Conservation (phyloP, 2,329 filamentous ascomycete genomes). For the Byssochlamys sp. region DNA sequence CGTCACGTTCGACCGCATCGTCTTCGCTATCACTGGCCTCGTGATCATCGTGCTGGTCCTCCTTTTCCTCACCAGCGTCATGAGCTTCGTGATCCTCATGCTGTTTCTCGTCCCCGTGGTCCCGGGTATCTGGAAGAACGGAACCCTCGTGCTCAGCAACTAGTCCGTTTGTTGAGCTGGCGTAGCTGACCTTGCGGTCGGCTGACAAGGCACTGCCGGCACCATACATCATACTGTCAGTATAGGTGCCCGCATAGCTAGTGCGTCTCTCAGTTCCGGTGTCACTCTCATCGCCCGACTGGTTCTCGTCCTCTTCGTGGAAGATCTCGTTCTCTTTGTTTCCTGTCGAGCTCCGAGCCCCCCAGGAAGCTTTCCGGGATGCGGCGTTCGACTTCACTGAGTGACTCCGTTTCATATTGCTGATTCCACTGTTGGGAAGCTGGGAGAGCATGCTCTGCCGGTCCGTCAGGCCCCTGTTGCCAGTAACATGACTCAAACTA, state of each 20-base stretch:
- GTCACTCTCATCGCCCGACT: constrained; percentile 42
- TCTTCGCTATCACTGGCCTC: constrained; percentile 5
- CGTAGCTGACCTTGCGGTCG: constrained; percentile 31
- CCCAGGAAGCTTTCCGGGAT: constrained; percentile 62
- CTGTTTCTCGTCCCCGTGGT: constrained; percentile 20
- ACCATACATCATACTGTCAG: constrained; percentile 33
- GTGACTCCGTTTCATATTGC: constrained; percentile 65
- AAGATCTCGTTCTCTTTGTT: constrained; percentile 56
- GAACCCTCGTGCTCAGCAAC: constrained; percentile 19
- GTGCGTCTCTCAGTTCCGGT: constrained; percentile 35
- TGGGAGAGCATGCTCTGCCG: constrained; percentile 21
- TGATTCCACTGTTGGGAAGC: constrained; percentile 30
- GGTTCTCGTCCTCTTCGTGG: constrained; percentile 53
- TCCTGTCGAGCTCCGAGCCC: constrained; percentile 36
- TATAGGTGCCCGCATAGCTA: constrained; percentile 34
- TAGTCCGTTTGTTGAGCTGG: constrained; percentile 29
- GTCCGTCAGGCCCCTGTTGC: constrained; percentile 45
- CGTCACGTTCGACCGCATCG: constrained; percentile 2
- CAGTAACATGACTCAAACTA: constrained; percentile 80
- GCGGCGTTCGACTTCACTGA: constrained; percentile 59
- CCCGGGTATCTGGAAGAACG: constrained; percentile 11
- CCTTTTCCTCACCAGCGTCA: constrained; percentile 2
- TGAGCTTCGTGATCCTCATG: constrained; percentile 9
- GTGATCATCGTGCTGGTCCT: constrained; percentile 9
- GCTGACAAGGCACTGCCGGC: constrained; percentile 32